Conservation (phyloP, 371 early-diverging fungal species). For the Saksenaea vasiformis region DNA sequence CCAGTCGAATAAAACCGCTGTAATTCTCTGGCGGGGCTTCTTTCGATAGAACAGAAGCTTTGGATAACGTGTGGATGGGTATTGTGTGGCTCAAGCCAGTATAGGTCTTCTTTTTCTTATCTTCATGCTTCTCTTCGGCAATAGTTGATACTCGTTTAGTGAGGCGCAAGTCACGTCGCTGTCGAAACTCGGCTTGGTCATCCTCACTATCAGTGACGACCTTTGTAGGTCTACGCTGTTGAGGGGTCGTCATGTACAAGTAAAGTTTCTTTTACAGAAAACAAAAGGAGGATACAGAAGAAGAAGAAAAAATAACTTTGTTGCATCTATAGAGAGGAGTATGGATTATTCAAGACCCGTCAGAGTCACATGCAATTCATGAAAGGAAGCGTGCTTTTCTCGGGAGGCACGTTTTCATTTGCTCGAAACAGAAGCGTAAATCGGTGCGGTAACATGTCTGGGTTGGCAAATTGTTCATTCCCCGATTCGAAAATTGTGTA, state of each 20-base stretch:
- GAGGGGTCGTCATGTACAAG: background rate
- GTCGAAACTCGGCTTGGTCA: constrained; percentile 44
- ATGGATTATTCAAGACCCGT: background rate
- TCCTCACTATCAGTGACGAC: constrained; percentile 56
- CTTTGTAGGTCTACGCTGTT: constrained; percentile 27
- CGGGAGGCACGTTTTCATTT: background rate
- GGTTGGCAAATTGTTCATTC: too few relatives aligned
- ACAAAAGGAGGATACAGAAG: background rate
- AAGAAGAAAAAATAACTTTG: background rate
- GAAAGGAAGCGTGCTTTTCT: background rate
- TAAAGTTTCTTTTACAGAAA: background rate
- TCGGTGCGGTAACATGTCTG: too few relatives aligned
- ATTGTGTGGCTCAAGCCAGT: constrained; percentile 56
- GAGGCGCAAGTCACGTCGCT: constrained; percentile 37
- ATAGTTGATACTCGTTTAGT: constrained; percentile 34
- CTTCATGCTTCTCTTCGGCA: constrained; percentile 36
- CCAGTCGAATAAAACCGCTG: constrained; percentile 68
- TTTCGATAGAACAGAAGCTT: constrained; percentile 69
- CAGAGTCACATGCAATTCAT: constrained; percentile 1
- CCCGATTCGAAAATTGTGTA: too few relatives aligned
- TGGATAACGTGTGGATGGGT: constrained; percentile 62
- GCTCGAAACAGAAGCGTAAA: background rate
- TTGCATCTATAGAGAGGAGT: background rate
- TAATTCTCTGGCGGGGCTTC: constrained; percentile 80
- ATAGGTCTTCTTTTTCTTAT: constrained; percentile 27